Conservation (phyloP, 768 basidiomycete genomes). For the Tulasnella sp. region DNA sequence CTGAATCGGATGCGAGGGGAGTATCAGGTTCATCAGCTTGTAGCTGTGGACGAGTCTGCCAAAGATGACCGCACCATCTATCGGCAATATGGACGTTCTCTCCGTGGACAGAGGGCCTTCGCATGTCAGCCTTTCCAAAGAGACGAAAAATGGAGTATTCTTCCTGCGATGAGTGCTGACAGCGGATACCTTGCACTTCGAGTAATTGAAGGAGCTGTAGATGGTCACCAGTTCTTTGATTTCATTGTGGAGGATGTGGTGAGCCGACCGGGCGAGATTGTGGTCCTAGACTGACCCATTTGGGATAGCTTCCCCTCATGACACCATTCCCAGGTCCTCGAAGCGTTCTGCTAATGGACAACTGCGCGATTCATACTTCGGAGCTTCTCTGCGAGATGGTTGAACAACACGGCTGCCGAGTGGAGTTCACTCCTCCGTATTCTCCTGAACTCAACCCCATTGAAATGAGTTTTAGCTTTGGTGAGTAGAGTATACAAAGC, state of each 20-base stretch:
- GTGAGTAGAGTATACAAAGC: neutral
- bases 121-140: conserved; percentile 22
- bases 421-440: conserved; percentile 26
- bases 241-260: conserved; percentile 31
- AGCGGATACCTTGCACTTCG: conserved; percentile 28
- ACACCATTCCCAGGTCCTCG: conserved; percentile 21
- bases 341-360: conserved; percentile 25
- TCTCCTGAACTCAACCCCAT: conserved; percentile 31
- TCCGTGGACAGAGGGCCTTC: conserved; percentile 18
- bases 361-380: conserved; percentile 25
- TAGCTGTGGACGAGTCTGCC: neutral
- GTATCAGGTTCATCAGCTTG: neutral
- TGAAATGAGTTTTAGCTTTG: conserved; percentile 23
- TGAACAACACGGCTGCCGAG: conserved; percentile 20
- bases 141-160: conserved; percentile 25
- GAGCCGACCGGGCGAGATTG: conserved; percentile 12
- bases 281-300: neutral
- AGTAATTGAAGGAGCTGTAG: conserved; percentile 26
- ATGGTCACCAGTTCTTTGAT: conserved; percentile 27
- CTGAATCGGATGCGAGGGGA: conserved; percentile 4
- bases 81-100: conserved; percentile 23
- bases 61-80: conserved; percentile 12
- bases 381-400: conserved; percentile 20
- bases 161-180: conserved; percentile 25
- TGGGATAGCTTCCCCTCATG: conserved; percentile 24